Percentiles rank a stretch among this genome's conserved stretches.
These are phyloP conservation scores for Euphorbia schlechtendalii DNA, from an alignment of 441 rosid species.

Conservation along the genomic window DNA sequence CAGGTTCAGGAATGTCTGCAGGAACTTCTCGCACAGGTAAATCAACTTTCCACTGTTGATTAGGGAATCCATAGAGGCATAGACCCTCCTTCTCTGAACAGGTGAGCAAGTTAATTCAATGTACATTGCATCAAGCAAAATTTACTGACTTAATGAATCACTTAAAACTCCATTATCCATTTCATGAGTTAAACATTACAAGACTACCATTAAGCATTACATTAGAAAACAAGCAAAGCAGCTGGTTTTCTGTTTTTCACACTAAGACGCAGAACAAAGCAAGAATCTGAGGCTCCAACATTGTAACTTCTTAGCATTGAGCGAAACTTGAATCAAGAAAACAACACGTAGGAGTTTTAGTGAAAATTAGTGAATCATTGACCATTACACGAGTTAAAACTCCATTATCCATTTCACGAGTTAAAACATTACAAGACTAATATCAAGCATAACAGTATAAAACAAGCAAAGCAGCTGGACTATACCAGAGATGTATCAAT, in stretches of 20 bases:
- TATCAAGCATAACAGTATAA: no score
- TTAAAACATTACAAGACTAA: no score
- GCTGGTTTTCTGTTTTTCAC: no score
- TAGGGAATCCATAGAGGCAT: conserved; percentile 56
- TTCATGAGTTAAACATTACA: background rate
- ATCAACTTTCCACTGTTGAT: conserved; percentile 62
- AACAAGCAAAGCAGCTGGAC: background rate
- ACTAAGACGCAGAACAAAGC: no score
- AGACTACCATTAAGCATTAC: conserved; percentile 5
- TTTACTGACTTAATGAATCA: background rate
- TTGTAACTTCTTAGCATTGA: background rate
- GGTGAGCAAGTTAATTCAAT: background rate
- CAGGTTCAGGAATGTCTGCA: conserved; percentile 62
- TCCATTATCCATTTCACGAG: no score
- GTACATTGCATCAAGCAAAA: background rate
- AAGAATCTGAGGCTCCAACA: conserved; percentile 1
- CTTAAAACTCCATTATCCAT: background rate
- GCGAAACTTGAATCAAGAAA: background rate
- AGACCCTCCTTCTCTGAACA: conserved; percentile 53
- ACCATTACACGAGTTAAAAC: no score
- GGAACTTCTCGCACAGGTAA: no score
- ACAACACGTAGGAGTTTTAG: background rate
- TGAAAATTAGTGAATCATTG: no score
- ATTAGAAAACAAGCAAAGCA: background rate
- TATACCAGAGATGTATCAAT: background rate